phyloP scores from a whole-genome alignment of 169 alveolate species.

The Cryptosporidium sp. region DNA sequence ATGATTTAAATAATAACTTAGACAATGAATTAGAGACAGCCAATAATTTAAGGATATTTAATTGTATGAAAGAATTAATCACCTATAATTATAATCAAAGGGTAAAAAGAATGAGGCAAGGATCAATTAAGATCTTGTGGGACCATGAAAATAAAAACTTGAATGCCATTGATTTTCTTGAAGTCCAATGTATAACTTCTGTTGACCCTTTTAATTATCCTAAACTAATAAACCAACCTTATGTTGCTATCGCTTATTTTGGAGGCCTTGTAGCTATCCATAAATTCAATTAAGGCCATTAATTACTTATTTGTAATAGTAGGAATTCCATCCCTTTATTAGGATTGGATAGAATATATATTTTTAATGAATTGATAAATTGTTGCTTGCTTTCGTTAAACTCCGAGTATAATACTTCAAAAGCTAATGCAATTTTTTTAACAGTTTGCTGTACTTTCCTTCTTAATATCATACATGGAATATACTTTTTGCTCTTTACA shows the following conservation, averaged over 20 bases:
- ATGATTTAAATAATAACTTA: background rate
- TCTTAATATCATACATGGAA: constrained; percentile 54
- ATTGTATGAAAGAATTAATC: constrained; percentile 27
- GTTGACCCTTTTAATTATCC: constrained; percentile 60
- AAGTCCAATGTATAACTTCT: constrained; percentile 45
- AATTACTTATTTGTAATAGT: constrained; percentile 13
- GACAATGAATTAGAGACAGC: background rate
- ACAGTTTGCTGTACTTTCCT: constrained; percentile 25
- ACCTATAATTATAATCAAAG: constrained; percentile 4
- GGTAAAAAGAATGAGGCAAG: constrained; percentile 5
- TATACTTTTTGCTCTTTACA: background rate
- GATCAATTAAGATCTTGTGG: constrained; percentile 12
- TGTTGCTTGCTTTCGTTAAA: constrained; percentile 30
- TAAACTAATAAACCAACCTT: constrained; percentile 36
- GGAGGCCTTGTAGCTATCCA: constrained; percentile 67
- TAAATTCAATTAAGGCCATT: background rate
- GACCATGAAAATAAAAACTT: background rate
- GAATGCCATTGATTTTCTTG: constrained; percentile 32
- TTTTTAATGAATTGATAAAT: constrained; percentile 17
- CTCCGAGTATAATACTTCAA: constrained; percentile 31
- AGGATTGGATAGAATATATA: constrained; percentile 11
- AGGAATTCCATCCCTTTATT: constrained; percentile 8
- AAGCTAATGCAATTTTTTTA: constrained; percentile 31
- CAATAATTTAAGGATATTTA: background rate
- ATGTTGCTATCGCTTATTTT: constrained; percentile 56